Base-by-base conservation (phyloP, 1,284 basidiomycete species). In the Exobasidium rhododendri region DNA sequence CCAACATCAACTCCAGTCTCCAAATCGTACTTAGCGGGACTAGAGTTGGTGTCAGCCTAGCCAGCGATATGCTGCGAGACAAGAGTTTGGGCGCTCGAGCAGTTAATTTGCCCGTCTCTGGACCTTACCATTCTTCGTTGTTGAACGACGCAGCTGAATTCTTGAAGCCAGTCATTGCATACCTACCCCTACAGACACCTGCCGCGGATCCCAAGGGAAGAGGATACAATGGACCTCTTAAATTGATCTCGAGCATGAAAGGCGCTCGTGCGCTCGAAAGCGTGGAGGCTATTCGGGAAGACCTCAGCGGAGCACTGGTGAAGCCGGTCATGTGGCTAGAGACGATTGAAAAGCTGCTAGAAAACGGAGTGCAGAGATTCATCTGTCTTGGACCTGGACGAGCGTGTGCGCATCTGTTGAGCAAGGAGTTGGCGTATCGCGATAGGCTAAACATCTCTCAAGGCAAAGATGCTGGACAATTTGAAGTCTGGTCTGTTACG, bases 91-190 rank as follows among this genome's bases (percentile, higher is more conserved):
- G 77, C 6, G 75, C 76, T 1, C 65, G 75, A 4, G 77, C 77
- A 1, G 77, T 77, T 46, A 79, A 79, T 32, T 52, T 79, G 24
- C 77, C 77, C 28, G 74, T 79, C 0, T 70, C 71, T 1, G 77
- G 76, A 0, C 75, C 77, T 2, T 79, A 75, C 56, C 73, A 77
- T 47, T 76, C 76, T 13, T 67, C 65, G 13, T 63, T 79, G 28
- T 74, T 78, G 69, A 17, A 45, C 11, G 67, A 64, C 3, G 77
- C 73, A 1, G 66, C 63, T 17, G 63, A 72, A n/a, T 60, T 66
- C 13, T 66, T 74, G 35, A 58, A 64, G 2, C 65, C 66, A 0
- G 63, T 71, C 0, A 66, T 79, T 31, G 64, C 68, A 30, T 49
- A 66, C 22, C 64, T 79, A 61, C 77, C 77, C 0, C 63, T 79